Base-by-base conservation (phyloP, 108 stramenopile species). In the Chaetoceros tenuissimus region DNA sequence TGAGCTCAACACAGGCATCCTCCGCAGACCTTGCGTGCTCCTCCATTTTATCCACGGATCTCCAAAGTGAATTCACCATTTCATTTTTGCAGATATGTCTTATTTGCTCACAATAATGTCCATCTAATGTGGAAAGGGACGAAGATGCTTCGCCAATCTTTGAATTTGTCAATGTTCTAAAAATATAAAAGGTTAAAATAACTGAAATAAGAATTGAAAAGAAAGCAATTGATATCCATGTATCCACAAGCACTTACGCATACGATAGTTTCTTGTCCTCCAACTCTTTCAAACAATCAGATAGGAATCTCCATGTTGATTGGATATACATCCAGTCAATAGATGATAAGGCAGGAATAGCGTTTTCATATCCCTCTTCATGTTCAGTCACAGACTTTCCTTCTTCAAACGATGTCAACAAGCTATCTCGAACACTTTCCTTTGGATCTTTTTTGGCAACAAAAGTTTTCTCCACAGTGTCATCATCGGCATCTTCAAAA, bases 1-100 rank as follows among this genome's bases (percentile, higher is more conserved):
- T 85, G 26, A 87, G 60, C 61, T 80, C 84, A 44, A 82, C 84
- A 60, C 92, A 94, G 13, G 82, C 68, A 51, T 83, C 77, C 57
- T 94, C 88, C 19, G 84, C 74, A 49, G 75, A 77, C 30, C 84
- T 71, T 28, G 92, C 88, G 61, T 84, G 89, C 18, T 81, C 73
- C 60, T 94, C 92, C 26, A 94, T 51, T 24, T 89, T 86, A 0
- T 81, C 77, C 13, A 88, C 92, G 1, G 81, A 68, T 59, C 74
- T 80, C 21, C 89, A 59, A 3, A 94, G 62, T 8, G 81, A 74
- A 10, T 71, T 57, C 43, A 87, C 88, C 92, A 94, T 89, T 13
- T 60, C 53, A 67, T 94, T 86, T 20, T 84, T 77, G 55, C 80
- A 80, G 40, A 87, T 60, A 13, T 72, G 63, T 58, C 87, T 77